Conservation (phyloP, 225 moss, liverwort and hornwort genomes). For the Lunularia cruciata region DNA sequence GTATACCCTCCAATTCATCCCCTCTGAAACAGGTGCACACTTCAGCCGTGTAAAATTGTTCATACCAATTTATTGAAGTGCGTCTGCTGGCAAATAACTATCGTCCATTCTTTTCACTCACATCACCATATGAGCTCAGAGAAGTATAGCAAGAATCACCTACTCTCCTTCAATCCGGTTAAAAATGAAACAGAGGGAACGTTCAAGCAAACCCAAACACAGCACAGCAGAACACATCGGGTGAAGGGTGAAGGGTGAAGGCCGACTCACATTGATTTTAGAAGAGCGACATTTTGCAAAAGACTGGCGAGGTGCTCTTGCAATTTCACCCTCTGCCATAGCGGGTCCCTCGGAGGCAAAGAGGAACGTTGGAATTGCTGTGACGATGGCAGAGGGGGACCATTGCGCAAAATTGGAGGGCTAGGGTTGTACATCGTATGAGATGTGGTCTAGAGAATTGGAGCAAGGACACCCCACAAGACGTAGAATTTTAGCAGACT, state of each 20-base stretch:
- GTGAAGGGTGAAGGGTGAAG: too few relatives aligned
- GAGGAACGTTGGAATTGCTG: background rate
- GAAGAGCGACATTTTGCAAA: constrained; percentile 38
- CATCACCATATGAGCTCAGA: too few relatives aligned
- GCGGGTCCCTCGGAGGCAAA: constrained; percentile 14
- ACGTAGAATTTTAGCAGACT: background rate
- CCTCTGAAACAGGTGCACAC: constrained; percentile 22
- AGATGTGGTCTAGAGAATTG: background rate
- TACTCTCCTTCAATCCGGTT: background rate
- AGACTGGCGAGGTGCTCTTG: constrained; percentile 39
- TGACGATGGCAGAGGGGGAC: constrained; percentile 7
- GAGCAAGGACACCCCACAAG: background rate
- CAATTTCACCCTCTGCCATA: constrained; percentile 38
- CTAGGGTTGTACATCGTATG: background rate
- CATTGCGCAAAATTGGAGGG: background rate
- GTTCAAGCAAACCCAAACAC: background rate
- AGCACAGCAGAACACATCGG: background rate
- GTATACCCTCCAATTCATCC: constrained; percentile 39
- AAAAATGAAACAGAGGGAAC: background rate
- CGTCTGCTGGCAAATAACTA: background rate
- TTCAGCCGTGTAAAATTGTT: background rate
- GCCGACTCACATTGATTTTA: constrained; percentile 42
- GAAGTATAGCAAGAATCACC: too few relatives aligned
- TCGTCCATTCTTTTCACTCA: background rate
- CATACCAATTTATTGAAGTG: background rate